phyloP scores from a whole-genome alignment of 2,329 filamentous ascomycete genomes.

The Paraphoma chrysanthemicola region DNA sequence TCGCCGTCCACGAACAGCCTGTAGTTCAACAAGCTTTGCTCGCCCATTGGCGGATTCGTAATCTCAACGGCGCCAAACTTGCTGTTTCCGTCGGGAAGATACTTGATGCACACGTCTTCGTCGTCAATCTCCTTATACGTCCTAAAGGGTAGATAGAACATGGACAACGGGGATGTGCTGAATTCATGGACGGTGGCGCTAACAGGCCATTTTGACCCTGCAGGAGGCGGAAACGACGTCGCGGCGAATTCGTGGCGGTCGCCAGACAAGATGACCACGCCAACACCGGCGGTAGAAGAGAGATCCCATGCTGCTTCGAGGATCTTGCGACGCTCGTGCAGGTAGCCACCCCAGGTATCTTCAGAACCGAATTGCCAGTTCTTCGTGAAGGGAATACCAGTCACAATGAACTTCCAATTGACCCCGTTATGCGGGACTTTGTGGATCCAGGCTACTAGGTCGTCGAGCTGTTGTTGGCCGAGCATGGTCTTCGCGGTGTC shows the following conservation, averaged over 20 bases:
- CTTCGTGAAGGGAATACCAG: constrained; percentile 93
- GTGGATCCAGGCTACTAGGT: constrained; percentile 78
- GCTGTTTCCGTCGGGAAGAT: constrained; percentile 82
- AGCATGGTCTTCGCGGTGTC: constrained; percentile 83
- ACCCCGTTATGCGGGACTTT: constrained; percentile 77
- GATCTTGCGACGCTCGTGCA: constrained; percentile 77
- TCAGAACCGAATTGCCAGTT: constrained; percentile 90
- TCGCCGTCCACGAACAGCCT: constrained; percentile 81
- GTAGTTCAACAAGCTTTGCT: constrained; percentile 79
- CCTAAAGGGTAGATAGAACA: constrained; percentile 87
- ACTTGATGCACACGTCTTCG: constrained; percentile 86
- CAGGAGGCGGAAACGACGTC: constrained; percentile 72
- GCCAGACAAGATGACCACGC: constrained; percentile 84
- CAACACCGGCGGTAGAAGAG: constrained; percentile 71
- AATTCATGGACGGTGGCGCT: constrained; percentile 77
- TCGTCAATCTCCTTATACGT: constrained; percentile 84
- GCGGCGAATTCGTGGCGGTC: constrained; percentile 98
- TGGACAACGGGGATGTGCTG: constrained; percentile 86
- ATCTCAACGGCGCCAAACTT: constrained; percentile 90
- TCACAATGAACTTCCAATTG: constrained; percentile 92
- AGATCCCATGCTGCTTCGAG: constrained; percentile 94
- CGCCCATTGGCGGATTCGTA: constrained; percentile 67
- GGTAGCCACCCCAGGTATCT: constrained; percentile 95
- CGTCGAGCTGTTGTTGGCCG: constrained; percentile 76
- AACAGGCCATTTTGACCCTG: constrained; percentile 63